Conservation (phyloP, 2,329 filamentous ascomycete genomes). For the Beauveria sp. region DNA sequence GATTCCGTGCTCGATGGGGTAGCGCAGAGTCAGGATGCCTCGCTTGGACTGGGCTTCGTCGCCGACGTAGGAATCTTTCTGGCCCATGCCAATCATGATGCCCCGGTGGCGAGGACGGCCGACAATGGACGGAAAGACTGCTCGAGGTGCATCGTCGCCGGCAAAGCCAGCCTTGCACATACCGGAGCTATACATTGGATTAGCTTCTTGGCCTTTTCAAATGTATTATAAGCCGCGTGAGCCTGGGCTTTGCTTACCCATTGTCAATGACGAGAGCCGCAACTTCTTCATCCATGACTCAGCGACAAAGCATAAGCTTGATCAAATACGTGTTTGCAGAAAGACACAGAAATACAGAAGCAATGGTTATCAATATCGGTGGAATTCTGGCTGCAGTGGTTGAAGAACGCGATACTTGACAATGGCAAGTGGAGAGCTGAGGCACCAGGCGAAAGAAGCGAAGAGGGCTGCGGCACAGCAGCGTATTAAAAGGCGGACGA, state of each 20-base stretch:
- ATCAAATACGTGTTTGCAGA: not conserved
- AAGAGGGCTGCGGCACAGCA: not conserved
- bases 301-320: not conserved
- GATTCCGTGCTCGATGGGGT: conserved; percentile 99
- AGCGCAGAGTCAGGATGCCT: conserved; percentile 99
- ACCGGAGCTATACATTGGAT: conserved; percentile 69
- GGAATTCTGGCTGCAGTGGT: not conserved
- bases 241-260: conserved; percentile 50
- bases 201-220: not conserved
- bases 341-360: no score
- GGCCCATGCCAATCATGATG: conserved; percentile 99
- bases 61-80: conserved; percentile 99
- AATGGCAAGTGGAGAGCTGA: not conserved
- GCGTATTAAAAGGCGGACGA: not conserved
- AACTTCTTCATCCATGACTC: conserved; percentile 63
- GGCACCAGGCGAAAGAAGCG: not conserved
- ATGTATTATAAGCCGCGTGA: not conserved
- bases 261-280: conserved; percentile 99
- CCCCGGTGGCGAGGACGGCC: conserved; percentile 93
- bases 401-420: not conserved
- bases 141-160: conserved; percentile 99
- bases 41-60: conserved; percentile 99
- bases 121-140: conserved; percentile 98
- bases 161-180: conserved; percentile 99
- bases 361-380: not conserved